Percentiles rank a stretch among this genome's conserved stretches.
Conservation (phyloP, 352 stramenopile species). For the Globisporangium yorkense region DNA sequence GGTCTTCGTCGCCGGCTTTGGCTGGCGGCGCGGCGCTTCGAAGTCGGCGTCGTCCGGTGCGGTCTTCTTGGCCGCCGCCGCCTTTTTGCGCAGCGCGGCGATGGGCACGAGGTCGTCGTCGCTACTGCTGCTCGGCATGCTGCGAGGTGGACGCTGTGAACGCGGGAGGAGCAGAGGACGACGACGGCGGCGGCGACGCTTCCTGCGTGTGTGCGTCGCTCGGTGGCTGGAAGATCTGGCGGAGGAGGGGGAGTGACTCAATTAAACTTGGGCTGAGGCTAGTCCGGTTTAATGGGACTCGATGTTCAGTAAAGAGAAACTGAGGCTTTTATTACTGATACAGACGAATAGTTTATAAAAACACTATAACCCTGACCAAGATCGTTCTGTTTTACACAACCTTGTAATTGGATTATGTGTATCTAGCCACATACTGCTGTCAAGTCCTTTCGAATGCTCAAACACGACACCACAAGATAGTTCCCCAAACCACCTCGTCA, state of each 20-base stretch:
- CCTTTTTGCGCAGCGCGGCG: conserved; percentile 56
- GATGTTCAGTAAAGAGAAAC: no score
- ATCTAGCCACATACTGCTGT: no score
- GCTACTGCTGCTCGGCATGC: conserved; percentile 49
- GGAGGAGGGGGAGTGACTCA: not conserved
- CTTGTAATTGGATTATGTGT: no score
- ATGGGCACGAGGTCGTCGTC: conserved; percentile 78
- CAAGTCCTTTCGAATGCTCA: no score
- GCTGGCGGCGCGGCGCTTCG: conserved; percentile 9
- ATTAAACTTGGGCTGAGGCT: not conserved
- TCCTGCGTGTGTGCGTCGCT: not conserved
- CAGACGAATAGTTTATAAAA: no score
- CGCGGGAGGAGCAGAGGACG: not conserved
- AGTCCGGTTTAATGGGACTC: not conserved
- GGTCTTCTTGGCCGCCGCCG: conserved; percentile 15
- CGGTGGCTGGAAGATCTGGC: not conserved
- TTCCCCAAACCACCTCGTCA: no score
- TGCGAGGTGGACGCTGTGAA: not conserved
- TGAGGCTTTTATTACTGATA: no score
- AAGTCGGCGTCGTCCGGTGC: conserved; percentile 16
- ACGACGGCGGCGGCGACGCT: not conserved
- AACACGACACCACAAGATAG: no score
- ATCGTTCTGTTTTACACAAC: no score
- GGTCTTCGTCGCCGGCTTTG: conserved; percentile 12
- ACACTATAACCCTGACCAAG: no score